Conservation (phyloP, 768 basidiomycete genomes). For the Suillus brevipes region DNA sequence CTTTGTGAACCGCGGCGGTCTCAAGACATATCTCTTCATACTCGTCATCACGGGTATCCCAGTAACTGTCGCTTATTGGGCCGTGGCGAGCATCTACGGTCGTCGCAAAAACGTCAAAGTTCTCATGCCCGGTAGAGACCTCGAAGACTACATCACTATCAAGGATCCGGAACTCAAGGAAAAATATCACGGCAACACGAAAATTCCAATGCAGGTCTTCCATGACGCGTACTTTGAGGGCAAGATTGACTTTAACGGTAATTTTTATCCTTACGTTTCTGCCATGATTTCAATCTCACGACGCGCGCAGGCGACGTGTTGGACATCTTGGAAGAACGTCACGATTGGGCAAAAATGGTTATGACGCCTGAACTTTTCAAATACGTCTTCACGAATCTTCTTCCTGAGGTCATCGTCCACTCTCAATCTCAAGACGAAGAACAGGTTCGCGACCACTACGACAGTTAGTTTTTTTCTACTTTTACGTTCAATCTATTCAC, state of each 20-base stretch:
- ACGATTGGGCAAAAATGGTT: slow-evolving; percentile 92
- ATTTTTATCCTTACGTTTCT: slow-evolving; percentile 19
- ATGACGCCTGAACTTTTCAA: slow-evolving; percentile 92
- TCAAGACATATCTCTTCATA: slow-evolving; percentile 84
- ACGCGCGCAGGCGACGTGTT: slow-evolving; percentile 76
- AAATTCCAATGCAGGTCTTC: slow-evolving; percentile 97
- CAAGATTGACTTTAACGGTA: slow-evolving; percentile 95
- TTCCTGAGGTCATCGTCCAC: slow-evolving; percentile 94
- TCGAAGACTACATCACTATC: slow-evolving; percentile 90
- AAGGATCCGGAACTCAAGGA: slow-evolving; percentile 80
- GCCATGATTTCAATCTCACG: neutral
- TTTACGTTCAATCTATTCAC: slow-evolving; percentile 3
- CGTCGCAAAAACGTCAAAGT: slow-evolving; percentile 83
- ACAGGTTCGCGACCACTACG: slow-evolving; percentile 95
- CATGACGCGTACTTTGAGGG: slow-evolving; percentile 97
- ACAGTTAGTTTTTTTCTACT: slow-evolving; percentile 53
- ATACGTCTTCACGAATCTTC: slow-evolving; percentile 83
- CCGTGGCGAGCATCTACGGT: slow-evolving; percentile 80
- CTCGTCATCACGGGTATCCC: slow-evolving; percentile 74
- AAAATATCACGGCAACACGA: slow-evolving; percentile 78
- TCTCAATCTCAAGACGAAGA: slow-evolving; percentile 91
- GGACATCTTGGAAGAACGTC: slow-evolving; percentile 90
- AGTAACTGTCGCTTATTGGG: slow-evolving; percentile 86
- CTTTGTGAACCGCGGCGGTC: slow-evolving; percentile 78
- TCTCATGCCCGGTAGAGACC: slow-evolving; percentile 76